Conservation (phyloP, 768 basidiomycete genomes). For the Collybia nuda region DNA sequence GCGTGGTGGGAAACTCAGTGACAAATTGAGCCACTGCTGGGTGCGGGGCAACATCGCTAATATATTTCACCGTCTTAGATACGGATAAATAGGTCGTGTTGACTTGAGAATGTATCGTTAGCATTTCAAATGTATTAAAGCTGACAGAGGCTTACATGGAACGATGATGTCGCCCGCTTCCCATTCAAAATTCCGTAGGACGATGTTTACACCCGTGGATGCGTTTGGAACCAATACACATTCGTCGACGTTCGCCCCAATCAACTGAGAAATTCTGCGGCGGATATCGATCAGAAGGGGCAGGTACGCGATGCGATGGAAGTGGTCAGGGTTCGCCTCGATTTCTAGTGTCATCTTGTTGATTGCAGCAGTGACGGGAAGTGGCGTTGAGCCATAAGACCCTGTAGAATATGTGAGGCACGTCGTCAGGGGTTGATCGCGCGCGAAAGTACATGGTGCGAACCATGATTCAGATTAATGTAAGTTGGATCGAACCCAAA, state of each 20-base stretch:
- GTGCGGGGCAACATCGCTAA: constrained; percentile 54
- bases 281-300: constrained; percentile 34
- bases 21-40: constrained; percentile 50
- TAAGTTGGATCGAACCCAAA: constrained; percentile 60
- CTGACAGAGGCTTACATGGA: constrained; percentile 32
- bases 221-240: constrained; percentile 56
- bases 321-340: constrained; percentile 54
- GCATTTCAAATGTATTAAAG: background rate
- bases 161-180: constrained; percentile 60
- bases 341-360: constrained; percentile 30
- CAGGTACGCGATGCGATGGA: constrained; percentile 32
- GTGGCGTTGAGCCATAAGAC: constrained; percentile 49
- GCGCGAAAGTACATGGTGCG: constrained; percentile 20
- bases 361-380: constrained; percentile 41
- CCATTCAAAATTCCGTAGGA: constrained; percentile 65
- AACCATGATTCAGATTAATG: constrained; percentile 67
- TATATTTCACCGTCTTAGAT: constrained; percentile 45
- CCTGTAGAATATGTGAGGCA: constrained; percentile 36
- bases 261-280: constrained; percentile 45
- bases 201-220: constrained; percentile 57
- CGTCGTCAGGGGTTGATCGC: constrained; percentile 17
- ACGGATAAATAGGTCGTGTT: constrained; percentile 48
- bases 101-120: constrained; percentile 1
- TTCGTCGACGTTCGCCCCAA: constrained; percentile 45
- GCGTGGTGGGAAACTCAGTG: constrained; percentile 57